Conservation (phyloP, 2,329 filamentous ascomycete genomes). For the Shiraia sp. region DNA sequence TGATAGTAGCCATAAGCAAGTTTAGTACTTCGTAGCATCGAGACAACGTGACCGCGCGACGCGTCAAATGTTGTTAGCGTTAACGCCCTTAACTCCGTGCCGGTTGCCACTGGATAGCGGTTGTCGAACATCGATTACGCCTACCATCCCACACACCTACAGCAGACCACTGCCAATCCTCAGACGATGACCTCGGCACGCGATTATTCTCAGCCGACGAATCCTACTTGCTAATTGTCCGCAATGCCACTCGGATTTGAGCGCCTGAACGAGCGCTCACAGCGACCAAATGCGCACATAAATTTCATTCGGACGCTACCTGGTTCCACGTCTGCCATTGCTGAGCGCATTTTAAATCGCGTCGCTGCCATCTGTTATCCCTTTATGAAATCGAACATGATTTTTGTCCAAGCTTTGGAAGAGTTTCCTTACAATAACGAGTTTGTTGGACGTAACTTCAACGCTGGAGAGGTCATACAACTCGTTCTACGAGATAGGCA, state of each 20-base stretch:
- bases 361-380: slow-evolving; percentile 73
- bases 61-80: neutral
- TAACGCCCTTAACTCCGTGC: no score
- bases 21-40: no score
- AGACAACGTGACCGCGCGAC: neutral
- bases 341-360: slow-evolving; percentile 42
- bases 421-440: slow-evolving; percentile 81
- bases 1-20: no score
- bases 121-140: no score
- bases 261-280: slow-evolving; percentile 74
- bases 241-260: slow-evolving; percentile 78
- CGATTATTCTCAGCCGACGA: no score
- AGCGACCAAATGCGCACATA: slow-evolving; percentile 76
- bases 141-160: no score
- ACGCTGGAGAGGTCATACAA: slow-evolving; percentile 84
- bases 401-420: slow-evolving; percentile 63
- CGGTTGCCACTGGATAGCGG: no score
- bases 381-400: slow-evolving; percentile 52
- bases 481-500: slow-evolving; percentile 73
- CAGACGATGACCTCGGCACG: no score
- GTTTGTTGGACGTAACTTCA: slow-evolving; percentile 89
- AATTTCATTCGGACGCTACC: slow-evolving; percentile 83
- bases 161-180: no score
- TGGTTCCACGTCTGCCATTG: slow-evolving; percentile 51
- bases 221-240: neutral